These are phyloP conservation scores for Fagopyrum tataricum DNA, from an alignment of 148 eudicot species.

Conservation along the genomic window DNA sequence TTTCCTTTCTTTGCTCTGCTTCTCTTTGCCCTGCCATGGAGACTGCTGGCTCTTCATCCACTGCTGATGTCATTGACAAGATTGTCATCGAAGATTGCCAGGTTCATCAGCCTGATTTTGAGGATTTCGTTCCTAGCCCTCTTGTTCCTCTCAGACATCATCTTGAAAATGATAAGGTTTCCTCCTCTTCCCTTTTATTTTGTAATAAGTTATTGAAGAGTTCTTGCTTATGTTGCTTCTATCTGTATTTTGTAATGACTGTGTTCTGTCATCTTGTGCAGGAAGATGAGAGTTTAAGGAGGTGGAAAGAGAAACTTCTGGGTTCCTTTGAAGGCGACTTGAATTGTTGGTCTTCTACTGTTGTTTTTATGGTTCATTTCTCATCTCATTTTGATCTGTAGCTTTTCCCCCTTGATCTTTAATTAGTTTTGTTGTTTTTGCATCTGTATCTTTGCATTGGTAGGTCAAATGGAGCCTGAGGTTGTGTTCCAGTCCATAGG, in stretches of 20 bases:
- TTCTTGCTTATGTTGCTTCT: neutral
- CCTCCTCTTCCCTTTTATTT: neutral
- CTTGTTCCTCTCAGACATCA: constrained; percentile 58
- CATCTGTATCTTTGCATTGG: neutral
- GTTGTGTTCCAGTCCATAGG: constrained; percentile 54
- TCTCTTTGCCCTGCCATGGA: constrained; percentile 17
- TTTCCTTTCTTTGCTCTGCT: neutral
- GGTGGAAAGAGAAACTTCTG: constrained; percentile 70
- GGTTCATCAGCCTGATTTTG: constrained; percentile 18
- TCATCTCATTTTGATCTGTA: neutral
- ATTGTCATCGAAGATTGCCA: constrained; percentile 6
- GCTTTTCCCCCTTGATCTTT: constrained; percentile 9
- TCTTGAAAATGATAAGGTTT: constrained; percentile 64
- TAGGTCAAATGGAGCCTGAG: constrained; percentile 60
- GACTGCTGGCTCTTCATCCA: constrained; percentile 27
- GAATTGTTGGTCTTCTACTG: constrained; percentile 34
- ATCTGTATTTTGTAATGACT: neutral
- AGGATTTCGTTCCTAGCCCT: constrained; percentile 49
- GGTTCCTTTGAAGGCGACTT: constrained; percentile 49
- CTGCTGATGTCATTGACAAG: constrained; percentile 6
- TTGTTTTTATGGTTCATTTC: neutral
- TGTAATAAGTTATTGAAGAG: neutral
- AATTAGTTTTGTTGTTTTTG: no score
- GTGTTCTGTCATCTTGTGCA: constrained; percentile 10
- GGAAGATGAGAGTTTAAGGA: constrained; percentile 67